Base-by-base conservation (phyloP, 495 filamentous ascomycete species). In the Penicillium chermesinum region DNA sequence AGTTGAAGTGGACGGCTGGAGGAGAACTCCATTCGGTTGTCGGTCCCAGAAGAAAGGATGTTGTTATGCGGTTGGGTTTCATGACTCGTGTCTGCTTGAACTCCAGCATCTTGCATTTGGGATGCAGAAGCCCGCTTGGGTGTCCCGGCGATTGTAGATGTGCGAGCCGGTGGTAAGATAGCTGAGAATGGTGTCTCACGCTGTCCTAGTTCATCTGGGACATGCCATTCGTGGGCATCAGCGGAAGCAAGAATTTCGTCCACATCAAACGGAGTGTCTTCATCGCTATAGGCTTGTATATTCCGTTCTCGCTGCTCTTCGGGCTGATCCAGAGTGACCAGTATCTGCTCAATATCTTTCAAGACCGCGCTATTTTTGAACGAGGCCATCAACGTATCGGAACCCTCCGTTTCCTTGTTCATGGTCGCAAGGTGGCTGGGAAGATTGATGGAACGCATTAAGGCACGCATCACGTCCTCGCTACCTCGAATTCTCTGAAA, bases 321-420 rank as follows among this genome's bases (percentile, higher is more conserved):
- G 0, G 67, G 72, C 25, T 67, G 64, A n/a, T 70, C 66, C n/a
- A 72, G 54, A 6, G 66, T 62, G 5, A 73, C 67, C 8, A 82
- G 57, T 22, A 81, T 60, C 12, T 64, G 63, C 53, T 80, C 79
- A 30, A 83, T 75, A 20, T 78, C 66, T 47, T 63, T 66, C 37
- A 78, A 65, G 1, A 79, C 69, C 15, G 69, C 61, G 43, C 78
- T 80, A 41, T 73, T 77, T 42, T 78, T 73, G 72, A 78, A 83
- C 30, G 68, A 72, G 13, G 71, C 71, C 16, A 80, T 64, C 41
- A 82, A 44, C 0, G 69, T 63, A 44, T 72, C 69, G 12, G 67
- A 72, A 6, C 64, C 66, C 45, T 72, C 69, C 0, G 64, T 54
- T 56, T 75, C 57, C 69, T 77, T 57, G 55, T 73, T 57, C 67